These are phyloP conservation scores for Gossypium longicalyx DNA, from an alignment of 345 rosid species.

Conservation along the genomic window DNA sequence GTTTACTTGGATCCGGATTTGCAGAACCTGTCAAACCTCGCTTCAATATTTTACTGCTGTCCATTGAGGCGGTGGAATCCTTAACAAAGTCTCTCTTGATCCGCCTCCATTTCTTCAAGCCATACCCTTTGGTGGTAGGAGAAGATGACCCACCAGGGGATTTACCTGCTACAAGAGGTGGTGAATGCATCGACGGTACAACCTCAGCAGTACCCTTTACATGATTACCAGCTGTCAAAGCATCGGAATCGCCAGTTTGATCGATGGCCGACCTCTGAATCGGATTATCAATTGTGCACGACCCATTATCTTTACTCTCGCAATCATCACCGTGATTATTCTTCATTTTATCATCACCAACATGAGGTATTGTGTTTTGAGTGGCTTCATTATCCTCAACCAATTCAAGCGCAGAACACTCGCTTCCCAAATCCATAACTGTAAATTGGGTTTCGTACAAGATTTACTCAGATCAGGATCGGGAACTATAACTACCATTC, in stretches of 20 bases:
- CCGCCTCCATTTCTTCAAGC: slow-evolving; percentile 85
- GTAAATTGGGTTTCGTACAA: slow-evolving; percentile 11
- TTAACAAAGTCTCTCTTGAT: slow-evolving; percentile 53
- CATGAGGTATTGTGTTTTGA: slow-evolving; percentile 2
- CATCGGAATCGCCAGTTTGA: slow-evolving; percentile 15
- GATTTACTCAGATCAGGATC: slow-evolving; percentile 45
- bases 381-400: slow-evolving; percentile 47
- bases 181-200: slow-evolving; percentile 17
- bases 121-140: slow-evolving; percentile 43
- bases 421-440: slow-evolving; percentile 44
- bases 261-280: slow-evolving; percentile 17
- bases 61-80: slow-evolving; percentile 37
- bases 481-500: slow-evolving; percentile 44
- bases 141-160: background rate
- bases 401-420: slow-evolving; percentile 38
- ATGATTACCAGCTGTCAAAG: background rate
- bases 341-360: slow-evolving; percentile 16
- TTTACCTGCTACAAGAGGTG: slow-evolving; percentile 13
- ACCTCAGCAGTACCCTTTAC: slow-evolving; percentile 18
- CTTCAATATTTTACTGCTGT: slow-evolving; percentile 53
- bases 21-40: slow-evolving; percentile 49
- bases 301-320: slow-evolving; percentile 33
- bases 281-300: slow-evolving; percentile 9
- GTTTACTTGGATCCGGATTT: slow-evolving; percentile 34
- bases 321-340: slow-evolving; percentile 22